Evolutionary conservation across 345 rosid genomes (phyloP).

Genomic region (Moricandia arvensis): DNA sequence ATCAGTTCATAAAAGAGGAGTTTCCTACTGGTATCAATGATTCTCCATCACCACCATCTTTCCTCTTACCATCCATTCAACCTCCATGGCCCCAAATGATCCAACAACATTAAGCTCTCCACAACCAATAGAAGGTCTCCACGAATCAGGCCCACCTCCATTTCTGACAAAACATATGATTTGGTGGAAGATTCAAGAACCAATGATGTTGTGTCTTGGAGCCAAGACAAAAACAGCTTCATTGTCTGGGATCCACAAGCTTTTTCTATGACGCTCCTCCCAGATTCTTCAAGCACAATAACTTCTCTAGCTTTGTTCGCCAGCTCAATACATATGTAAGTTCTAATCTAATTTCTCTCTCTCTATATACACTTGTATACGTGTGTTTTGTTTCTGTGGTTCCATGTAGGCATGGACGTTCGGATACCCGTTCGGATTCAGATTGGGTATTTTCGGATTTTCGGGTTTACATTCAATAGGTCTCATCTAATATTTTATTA

Average conservation of each 20-base stretch:
- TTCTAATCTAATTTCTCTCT: slow-evolving; percentile 19
- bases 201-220: slow-evolving; percentile 69
- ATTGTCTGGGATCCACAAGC: slow-evolving; percentile 70
- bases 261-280: slow-evolving; percentile 53
- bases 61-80: slow-evolving; percentile 30
- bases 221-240: slow-evolving; percentile 60
- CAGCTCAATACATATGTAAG: slow-evolving; percentile 83
- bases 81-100: slow-evolving; percentile 25
- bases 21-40: slow-evolving; percentile 26
- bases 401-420: no score
- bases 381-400: background rate
- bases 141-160: slow-evolving; percentile 67
- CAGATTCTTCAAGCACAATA: slow-evolving; percentile 71
- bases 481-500: no score
- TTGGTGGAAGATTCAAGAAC: slow-evolving; percentile 61
- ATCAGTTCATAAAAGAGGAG: slow-evolving; percentile 33
- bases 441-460: no score
- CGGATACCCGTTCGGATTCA: no score
- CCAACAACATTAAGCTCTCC: slow-evolving; percentile 37
- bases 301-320: slow-evolving; percentile 82
- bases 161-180: slow-evolving; percentile 73
- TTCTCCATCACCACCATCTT: slow-evolving; percentile 31
- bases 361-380: background rate
- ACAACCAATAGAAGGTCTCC: slow-evolving; percentile 62
- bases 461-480: no score